Evolutionary conservation across 2,329 filamentous ascomycete genomes (phyloP), one percentile per base, ranked within the genome.

Genomic region (Metarhizium humberi): DNA sequence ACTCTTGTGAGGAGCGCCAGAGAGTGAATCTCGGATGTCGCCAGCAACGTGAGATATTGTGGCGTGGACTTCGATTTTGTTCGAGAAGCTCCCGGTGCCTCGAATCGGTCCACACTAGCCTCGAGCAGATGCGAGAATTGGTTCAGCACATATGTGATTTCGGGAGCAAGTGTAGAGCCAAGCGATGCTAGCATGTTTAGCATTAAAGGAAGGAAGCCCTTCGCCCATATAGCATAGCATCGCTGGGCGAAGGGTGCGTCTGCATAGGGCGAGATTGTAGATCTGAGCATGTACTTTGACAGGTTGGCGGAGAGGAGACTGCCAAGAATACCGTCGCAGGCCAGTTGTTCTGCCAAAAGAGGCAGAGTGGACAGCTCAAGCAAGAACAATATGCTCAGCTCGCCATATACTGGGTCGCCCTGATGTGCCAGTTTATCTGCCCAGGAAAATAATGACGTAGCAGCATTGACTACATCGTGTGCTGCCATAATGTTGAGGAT

Each of bases 371-470:
- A 96, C 13, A 99, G 79, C 61, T 95, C 89, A 25, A 96, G 82
- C 14, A 99, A 78, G 70, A 97, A 95, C 30, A 92, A 79, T 45
- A 96, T 80, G 63, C 88, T 89, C n/a, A 96, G 81, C 67, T 96
- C 92, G 60, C 92, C 94, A 69, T 96, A 97, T 34, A 97, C 77
- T 0, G 94, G 92, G 66, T 97, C 92, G 32, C 85, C 84, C 55
- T 87, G 81, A 40, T 87, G 79, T 0, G 87, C 81, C 29, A 97
- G 78, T 61, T 86, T 84, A 69, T 97, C 91, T 4, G 92, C 84
- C 94, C 94, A 99, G 0, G 91, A 96, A 71, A 92, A 97, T 5
- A 99, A 79, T 38, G 88, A 90, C 6, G 87, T 85, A 0, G 91
- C 92, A 58, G 91, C 88, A 63, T 92, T 88, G 49, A 90, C 79